phyloP scores from a whole-genome alignment of 164 flowering plant species.

The Stephania yunnanensis region DNA sequence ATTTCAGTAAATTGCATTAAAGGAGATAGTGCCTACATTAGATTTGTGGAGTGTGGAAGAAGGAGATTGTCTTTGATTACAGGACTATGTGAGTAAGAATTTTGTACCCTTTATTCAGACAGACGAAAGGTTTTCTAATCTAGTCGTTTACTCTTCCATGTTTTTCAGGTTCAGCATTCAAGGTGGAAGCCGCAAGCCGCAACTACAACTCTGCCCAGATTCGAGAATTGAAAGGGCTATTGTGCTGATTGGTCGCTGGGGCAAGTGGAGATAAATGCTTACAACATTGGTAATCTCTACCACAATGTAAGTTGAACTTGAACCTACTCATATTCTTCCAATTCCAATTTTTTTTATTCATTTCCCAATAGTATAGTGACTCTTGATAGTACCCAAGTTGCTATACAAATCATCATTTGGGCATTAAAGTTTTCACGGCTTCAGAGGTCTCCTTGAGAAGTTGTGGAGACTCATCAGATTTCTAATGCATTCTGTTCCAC shows the following conservation, averaged over 20 bases:
- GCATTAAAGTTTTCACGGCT: not conserved
- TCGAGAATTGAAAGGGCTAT: no score
- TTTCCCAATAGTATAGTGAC: not conserved
- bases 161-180: no score
- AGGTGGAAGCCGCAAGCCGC: no score
- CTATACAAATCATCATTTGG: no score
- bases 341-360: no score
- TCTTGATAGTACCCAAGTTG: not conserved
- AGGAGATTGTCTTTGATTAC: not conserved
- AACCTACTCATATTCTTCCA: not conserved
- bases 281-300: not conserved
- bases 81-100: no score
- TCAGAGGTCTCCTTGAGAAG: not conserved
- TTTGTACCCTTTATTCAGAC: no score
- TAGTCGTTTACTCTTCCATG: no score
- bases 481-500: not conserved
- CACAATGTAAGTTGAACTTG: not conserved
- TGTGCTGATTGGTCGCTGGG: not conserved
- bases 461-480: not conserved
- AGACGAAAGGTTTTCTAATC: no score
- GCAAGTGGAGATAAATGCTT: not conserved
- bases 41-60: not conserved
- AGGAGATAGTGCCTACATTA: no score
- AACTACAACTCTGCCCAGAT: no score
- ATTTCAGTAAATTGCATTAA: no score